Evolutionary conservation across 2,329 filamentous ascomycete genomes (phyloP).

Genomic region (Venturiaceae sp.): DNA sequence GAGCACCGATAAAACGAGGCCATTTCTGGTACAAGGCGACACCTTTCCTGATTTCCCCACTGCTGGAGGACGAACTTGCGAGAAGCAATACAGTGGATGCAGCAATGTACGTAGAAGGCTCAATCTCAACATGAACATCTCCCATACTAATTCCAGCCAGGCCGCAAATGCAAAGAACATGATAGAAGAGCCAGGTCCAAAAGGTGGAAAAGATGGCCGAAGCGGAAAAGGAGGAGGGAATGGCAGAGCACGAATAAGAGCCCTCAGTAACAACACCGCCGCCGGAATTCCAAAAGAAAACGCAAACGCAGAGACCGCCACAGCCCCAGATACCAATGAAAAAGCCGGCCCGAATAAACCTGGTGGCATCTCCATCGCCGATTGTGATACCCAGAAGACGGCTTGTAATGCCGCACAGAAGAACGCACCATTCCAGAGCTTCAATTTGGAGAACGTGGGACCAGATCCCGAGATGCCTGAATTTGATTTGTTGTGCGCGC

Average conservation of each 20-base stretch:
- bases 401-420: conserved; percentile 8
- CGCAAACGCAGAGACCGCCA: not conserved
- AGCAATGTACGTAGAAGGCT: not conserved
- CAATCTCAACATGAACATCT: not conserved
- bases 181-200: not conserved
- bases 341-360: not conserved
- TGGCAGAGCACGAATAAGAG: not conserved
- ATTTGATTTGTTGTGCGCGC: conserved; percentile 9
- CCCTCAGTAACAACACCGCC: not conserved
- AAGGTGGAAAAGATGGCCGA: not conserved
- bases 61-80: conserved; percentile 7
- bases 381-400: not conserved
- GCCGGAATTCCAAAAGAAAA: not conserved
- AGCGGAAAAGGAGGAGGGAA: not conserved
- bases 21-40: conserved; percentile 7
- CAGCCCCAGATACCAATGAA: not conserved
- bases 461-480: conserved; percentile 9
- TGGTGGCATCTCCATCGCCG: not conserved
- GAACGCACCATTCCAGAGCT: conserved; percentile 8
- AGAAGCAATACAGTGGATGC: conserved; percentile 6
- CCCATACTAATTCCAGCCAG: not conserved
- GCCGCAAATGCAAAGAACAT: not conserved
- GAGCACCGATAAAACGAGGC: not conserved
- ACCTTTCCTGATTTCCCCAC: conserved; percentile 8
- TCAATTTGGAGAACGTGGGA: conserved; percentile 8